Conservation (phyloP, 106 monocot species). For the Xerophyta viscosa region DNA sequence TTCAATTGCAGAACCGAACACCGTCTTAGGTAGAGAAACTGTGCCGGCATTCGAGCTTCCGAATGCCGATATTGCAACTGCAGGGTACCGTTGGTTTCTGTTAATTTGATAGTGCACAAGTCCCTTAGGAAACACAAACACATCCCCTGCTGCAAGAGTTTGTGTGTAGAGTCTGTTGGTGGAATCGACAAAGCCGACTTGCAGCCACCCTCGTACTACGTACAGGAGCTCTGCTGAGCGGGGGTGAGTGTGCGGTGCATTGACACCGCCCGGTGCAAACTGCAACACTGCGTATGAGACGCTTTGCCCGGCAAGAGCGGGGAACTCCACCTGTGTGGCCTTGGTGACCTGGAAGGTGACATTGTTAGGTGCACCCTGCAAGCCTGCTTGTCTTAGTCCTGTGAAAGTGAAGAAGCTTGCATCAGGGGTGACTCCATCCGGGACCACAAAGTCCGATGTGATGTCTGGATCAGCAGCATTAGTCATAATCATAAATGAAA, state of each 20-base stretch:
- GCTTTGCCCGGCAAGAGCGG: conserved; percentile 17
- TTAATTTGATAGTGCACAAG: conserved; percentile 4
- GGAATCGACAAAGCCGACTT: conserved; percentile 3
- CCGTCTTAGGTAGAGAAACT: not conserved
- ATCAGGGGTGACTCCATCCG: not conserved
- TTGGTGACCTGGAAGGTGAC: conserved; percentile 3
- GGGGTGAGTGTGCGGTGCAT: conserved; percentile 16
- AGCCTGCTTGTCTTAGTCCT: not conserved
- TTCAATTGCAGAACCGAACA: conserved; percentile 5
- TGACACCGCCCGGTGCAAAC: conserved; percentile 1
- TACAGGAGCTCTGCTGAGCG: conserved; percentile 12
- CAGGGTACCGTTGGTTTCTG: not conserved
- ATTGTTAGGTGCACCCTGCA: not conserved
- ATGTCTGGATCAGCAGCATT: conserved; percentile 18
- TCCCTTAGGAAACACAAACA: conserved; percentile 10
- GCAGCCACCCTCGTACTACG: not conserved
- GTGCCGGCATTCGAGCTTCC: conserved; percentile 13
- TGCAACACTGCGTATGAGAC: conserved; percentile 7
- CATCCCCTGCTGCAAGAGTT: not conserved
- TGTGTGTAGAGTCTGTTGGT: conserved; percentile 2
- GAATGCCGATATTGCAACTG: conserved; percentile 8
- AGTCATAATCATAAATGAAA: not conserved
- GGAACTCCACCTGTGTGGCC: conserved; percentile 5
- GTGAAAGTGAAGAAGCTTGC: conserved; percentile 16
- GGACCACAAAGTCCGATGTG: conserved; percentile 9